phyloP scores from a whole-genome alignment of 1,139 yeast species.

The Pichia sp. region DNA sequence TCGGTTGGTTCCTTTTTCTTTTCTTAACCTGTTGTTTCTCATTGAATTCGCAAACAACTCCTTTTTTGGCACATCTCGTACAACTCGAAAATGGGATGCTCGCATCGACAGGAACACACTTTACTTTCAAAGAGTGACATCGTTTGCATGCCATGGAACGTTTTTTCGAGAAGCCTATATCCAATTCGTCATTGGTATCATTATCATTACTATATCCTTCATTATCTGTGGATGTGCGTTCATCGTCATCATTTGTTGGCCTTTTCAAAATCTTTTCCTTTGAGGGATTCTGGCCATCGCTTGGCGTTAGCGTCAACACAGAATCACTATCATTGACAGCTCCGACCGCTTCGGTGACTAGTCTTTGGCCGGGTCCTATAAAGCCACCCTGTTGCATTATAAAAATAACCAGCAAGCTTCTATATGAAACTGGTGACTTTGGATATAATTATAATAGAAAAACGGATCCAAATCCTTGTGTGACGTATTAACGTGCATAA shows the following conservation, averaged over 20 bases:
- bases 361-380: no score
- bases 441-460: no score
- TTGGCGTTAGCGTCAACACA: no score
- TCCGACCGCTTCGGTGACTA: no score
- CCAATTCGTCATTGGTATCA: background rate
- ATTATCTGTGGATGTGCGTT: background rate
- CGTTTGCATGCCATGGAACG: conserved; percentile 64
- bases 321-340: no score
- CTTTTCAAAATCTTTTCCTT: background rate
- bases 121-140: conserved; percentile 75
- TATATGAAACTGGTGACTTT: no score
- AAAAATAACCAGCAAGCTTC: no score
- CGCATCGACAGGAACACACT: conserved; percentile 68
- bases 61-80: conserved; percentile 59
- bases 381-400: no score
- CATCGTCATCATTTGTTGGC: background rate
- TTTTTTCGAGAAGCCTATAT: conserved; percentile 15
- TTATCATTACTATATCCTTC: background rate
- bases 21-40: conserved; percentile 36
- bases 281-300: no score
- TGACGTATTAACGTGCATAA: no score
- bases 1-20: conserved; percentile 31
- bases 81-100: conserved; percentile 54
- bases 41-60: conserved; percentile 61
- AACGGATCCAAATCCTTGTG: no score